phyloP scores from a whole-genome alignment of 192 early-diverging fungal species.

The Coemansia sp. region DNA sequence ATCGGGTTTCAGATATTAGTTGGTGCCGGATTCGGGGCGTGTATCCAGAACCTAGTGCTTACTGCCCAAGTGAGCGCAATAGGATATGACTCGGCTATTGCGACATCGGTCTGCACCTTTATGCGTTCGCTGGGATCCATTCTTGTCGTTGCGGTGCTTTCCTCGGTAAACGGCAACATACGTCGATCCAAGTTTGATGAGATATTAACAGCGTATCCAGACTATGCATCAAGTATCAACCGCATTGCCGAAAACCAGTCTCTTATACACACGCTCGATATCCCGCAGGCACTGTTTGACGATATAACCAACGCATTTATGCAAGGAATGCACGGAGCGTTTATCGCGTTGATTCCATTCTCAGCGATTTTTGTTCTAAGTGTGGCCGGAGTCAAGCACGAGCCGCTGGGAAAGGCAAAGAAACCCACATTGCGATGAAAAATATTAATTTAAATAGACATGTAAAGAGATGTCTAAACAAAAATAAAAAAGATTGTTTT shows the following conservation, averaged over 20 bases:
- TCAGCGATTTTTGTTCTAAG: slow-evolving; percentile 27
- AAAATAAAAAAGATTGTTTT: background rate
- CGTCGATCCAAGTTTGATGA: slow-evolving; percentile 32
- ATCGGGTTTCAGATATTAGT: slow-evolving; percentile 68
- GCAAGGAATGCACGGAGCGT: slow-evolving; percentile 41
- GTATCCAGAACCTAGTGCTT: slow-evolving; percentile 74
- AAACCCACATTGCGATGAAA: slow-evolving; percentile 12
- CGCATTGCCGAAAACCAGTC: slow-evolving; percentile 57
- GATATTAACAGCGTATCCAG: slow-evolving; percentile 36
- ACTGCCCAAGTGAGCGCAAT: slow-evolving; percentile 71
- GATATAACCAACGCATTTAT: slow-evolving; percentile 40
- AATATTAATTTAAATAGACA: background rate
- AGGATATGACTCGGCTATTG: slow-evolving; percentile 68
- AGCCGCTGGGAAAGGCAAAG: slow-evolving; percentile 21
- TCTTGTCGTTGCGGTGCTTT: slow-evolving; percentile 41
- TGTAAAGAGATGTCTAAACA: background rate
- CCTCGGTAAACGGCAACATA: slow-evolving; percentile 45
- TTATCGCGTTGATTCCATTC: slow-evolving; percentile 44
- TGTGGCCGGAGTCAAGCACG: slow-evolving; percentile 19
- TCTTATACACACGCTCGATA: slow-evolving; percentile 39
- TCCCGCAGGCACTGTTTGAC: slow-evolving; percentile 32
- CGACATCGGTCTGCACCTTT: slow-evolving; percentile 71
- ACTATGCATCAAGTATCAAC: slow-evolving; percentile 25
- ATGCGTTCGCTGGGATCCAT: slow-evolving; percentile 51
- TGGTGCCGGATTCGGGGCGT: slow-evolving; percentile 76